phyloP scores from a whole-genome alignment of 2,329 filamentous ascomycete genomes.

The Stachybotrys chlorohalonatus region DNA sequence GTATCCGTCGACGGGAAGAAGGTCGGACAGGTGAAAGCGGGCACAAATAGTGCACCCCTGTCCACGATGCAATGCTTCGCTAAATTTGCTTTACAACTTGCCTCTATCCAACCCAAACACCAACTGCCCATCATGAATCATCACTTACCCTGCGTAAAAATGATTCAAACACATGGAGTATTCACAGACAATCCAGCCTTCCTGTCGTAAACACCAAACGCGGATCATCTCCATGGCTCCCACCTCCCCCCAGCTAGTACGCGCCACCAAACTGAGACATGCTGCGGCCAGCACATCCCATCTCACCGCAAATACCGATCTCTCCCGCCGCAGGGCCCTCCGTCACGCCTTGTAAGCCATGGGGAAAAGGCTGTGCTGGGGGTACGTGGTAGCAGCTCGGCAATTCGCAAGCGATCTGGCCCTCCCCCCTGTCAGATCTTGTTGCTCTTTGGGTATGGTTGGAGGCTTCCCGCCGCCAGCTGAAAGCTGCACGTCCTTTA shows the following conservation, averaged over 20 bases:
- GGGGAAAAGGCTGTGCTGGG: too few species aligned
- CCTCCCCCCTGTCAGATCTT: background rate
- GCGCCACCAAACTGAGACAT: slow-evolving; percentile 1
- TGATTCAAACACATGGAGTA: too few species aligned
- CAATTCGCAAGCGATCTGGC: background rate
- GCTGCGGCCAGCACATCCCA: background rate
- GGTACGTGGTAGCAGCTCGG: background rate
- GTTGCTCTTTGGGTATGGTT: background rate
- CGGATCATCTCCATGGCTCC: background rate
- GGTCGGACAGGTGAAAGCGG: too few species aligned
- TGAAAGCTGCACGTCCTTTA: background rate
- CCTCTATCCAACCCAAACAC: too few species aligned
- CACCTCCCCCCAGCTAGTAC: background rate
- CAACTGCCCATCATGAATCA: too few species aligned
- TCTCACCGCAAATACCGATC: background rate
- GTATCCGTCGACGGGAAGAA: background rate
- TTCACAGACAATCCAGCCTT: background rate
- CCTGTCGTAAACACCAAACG: background rate
- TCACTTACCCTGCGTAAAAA: too few species aligned
- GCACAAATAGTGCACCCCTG: too few species aligned
- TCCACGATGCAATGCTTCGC: too few species aligned
- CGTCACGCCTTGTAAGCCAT: too few species aligned
- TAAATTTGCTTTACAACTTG: too few species aligned
- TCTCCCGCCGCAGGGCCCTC: background rate
- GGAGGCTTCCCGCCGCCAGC: background rate